Conservation (phyloP, 1,284 basidiomycete species). For the Apiotrichum laibachii region DNA sequence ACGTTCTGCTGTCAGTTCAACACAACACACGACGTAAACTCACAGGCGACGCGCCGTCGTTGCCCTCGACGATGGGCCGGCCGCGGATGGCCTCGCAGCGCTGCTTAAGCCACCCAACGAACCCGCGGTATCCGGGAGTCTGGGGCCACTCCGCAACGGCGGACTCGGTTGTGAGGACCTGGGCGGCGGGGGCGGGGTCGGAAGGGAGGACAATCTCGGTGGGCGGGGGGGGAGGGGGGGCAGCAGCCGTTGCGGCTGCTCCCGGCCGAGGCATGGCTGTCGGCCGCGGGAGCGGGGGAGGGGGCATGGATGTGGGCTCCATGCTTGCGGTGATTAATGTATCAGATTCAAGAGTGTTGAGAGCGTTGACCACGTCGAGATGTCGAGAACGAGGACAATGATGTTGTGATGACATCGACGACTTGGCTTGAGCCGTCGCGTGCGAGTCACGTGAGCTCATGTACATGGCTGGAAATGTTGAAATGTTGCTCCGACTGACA, state of each 20-base stretch:
- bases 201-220: slow-evolving; percentile 22
- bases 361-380: background rate
- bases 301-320: slow-evolving; percentile 1
- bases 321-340: background rate
- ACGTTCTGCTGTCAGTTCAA: slow-evolving; percentile 55
- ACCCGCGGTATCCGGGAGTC: slow-evolving; percentile 68
- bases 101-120: slow-evolving; percentile 66
- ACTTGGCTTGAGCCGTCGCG: background rate
- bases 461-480: background rate
- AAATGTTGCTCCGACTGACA: background rate
- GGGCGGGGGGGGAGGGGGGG: background rate
- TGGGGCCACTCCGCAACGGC: slow-evolving; percentile 67
- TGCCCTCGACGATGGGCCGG: slow-evolving; percentile 41
- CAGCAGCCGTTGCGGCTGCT: background rate
- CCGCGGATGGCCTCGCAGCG: slow-evolving; percentile 73
- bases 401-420: background rate
- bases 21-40: background rate
- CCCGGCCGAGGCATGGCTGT: slow-evolving; percentile 1
- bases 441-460: background rate
- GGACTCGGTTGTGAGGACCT: slow-evolving; percentile 57
- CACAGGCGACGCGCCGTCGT: slow-evolving; percentile 43
- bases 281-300: slow-evolving; percentile 1
- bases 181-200: slow-evolving; percentile 24
- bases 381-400: background rate
- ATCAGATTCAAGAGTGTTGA: too few relatives aligned